Base-by-base conservation (phyloP, 192 early-diverging fungal species). In the Podila epigama region DNA sequence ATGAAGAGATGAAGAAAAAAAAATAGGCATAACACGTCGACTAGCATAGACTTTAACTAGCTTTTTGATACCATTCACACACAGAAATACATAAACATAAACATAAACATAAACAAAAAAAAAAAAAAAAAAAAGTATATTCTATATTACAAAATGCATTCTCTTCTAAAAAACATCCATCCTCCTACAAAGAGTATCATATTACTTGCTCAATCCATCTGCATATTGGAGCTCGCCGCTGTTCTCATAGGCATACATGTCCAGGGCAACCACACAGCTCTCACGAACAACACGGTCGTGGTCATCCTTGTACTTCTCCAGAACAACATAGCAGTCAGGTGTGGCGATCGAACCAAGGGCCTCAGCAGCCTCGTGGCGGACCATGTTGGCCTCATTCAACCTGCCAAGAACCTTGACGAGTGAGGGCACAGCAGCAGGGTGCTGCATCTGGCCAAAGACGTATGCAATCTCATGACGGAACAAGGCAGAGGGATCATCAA, bases 361-460 rank as follows among this genome's bases (percentile, higher is more conserved):
- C 86, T 99, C 97, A 5, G 97, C 97, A 51, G 93, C 93, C 81
- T 99, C 97, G 70, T 99, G 97, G 18, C 97, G 89, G 5, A 99
- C 97, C 95, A 99, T 99, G 39, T 90, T 69, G 10, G 84, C 87
- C 78, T 99, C 97, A 29, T 85, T 70, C 11, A 78, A 68, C 81
- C 95, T 93, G 42, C 82, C 85, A n/a, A 99, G 84, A 7, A 89
- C 85, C 62, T 90, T 87, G 11, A 89, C 84, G 40, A 99, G 84
- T 8, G 93, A 86, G 32, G 96, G 95, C 0, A 99, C 93, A 27
- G 89, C 88, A 6, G 92, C 95, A 31, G 91, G 90, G 67, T 95
- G 94, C 84, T 96, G 96, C 89, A 99, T 89, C 80, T 99, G 95
- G 57, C 97, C 97, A 86, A 99, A 99, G 15, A 99, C 92, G 79